These are phyloP conservation scores for Trichocladium antarcticum DNA, from an alignment of 495 filamentous ascomycete genomes.

Conservation along the genomic window DNA sequence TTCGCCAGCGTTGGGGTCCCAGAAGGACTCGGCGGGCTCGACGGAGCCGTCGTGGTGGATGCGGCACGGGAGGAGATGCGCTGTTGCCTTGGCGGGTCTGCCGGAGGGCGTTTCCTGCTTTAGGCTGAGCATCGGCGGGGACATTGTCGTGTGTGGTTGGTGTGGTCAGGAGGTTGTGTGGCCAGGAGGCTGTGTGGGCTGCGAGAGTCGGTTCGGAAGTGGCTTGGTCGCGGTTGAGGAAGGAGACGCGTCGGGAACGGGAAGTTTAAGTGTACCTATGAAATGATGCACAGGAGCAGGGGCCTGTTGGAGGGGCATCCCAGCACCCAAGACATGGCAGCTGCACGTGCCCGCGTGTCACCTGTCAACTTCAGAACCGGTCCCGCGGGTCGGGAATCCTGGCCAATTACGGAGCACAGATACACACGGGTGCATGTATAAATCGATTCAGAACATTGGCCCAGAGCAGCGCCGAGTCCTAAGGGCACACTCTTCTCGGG, in stretches of 20 bases:
- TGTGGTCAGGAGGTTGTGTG: not conserved
- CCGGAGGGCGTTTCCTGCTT: slow-evolving; percentile 5
- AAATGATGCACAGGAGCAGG: no score
- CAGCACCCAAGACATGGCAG: no score
- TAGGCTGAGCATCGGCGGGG: slow-evolving; percentile 21
- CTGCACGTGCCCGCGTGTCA: no score
- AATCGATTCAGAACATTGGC: no score
- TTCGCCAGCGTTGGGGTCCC: slow-evolving; percentile 45
- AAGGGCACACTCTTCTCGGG: no score
- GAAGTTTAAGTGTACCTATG: slow-evolving; percentile 11
- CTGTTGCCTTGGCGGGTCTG: slow-evolving; percentile 40
- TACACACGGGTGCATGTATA: no score
- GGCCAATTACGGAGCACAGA: no score
- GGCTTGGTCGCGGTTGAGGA: not conserved
- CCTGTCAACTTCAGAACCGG: no score
- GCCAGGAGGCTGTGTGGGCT: no score
- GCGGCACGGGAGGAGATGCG: slow-evolving; percentile 75
- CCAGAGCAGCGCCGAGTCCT: no score
- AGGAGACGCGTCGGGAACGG: not conserved
- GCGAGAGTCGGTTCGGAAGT: not conserved
- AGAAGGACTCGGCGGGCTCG: slow-evolving; percentile 55
- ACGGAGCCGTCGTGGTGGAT: slow-evolving; percentile 70
- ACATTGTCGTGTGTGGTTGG: slow-evolving; percentile 25
- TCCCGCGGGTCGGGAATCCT: no score
- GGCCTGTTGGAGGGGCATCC: no score